Percentiles rank a stretch among this genome's conserved stretches.
Conservation (phyloP, 1,284 basidiomycete species). For the Marasmius oreades region DNA sequence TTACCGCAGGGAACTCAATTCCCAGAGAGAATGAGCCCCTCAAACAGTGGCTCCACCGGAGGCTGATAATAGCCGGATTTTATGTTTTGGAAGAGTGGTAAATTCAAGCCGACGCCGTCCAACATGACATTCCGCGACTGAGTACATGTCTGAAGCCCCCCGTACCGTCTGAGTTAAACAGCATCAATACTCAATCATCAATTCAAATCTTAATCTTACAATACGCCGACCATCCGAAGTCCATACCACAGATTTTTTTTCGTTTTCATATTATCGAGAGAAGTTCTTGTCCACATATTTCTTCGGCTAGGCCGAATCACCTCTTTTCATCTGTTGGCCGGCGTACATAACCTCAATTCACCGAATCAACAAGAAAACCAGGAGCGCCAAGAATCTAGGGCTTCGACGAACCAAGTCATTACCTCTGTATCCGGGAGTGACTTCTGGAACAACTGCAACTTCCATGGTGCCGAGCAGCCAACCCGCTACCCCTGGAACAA, state of each 20-base stretch:
- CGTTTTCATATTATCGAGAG: background rate
- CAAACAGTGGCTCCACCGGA: background rate
- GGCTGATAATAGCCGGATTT: background rate
- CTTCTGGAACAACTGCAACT: slow-evolving; percentile 18
- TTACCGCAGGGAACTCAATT: no score
- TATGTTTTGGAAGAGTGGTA: background rate
- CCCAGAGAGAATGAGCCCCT: background rate
- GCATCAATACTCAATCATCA: no score
- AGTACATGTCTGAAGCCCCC: no score
- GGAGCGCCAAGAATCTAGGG: no score
- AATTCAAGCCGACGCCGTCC: no score
- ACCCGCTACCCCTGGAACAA: slow-evolving; percentile 15
- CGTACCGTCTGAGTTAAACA: no score
- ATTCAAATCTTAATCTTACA: background rate
- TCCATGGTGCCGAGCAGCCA: slow-evolving; percentile 17
- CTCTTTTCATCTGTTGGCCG: background rate
- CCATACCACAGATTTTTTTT: background rate
- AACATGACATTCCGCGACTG: no score
- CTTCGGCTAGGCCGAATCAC: background rate
- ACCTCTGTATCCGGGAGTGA: slow-evolving; percentile 8
- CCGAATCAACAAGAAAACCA: background rate
- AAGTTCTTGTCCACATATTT: background rate
- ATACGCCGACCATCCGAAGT: background rate
- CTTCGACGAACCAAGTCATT: background rate
- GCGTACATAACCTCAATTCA: background rate